Conservation (phyloP, 495 filamentous ascomycete genomes). For the Aspergillus avenaceus region DNA sequence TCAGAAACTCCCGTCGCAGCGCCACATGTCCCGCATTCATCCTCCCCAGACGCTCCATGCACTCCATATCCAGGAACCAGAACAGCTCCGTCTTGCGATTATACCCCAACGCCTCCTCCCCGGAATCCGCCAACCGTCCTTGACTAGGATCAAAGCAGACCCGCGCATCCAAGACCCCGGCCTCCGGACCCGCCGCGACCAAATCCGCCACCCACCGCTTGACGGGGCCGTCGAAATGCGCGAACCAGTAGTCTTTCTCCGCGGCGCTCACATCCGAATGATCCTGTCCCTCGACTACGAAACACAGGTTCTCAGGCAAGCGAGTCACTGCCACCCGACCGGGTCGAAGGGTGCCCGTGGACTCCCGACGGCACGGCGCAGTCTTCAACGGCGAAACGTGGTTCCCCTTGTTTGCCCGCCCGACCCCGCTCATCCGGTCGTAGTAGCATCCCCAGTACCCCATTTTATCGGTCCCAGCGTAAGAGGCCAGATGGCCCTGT, state of each 20-base stretch:
- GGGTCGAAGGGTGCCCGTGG: neutral
- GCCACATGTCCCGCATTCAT: constrained; percentile 21
- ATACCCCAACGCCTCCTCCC: constrained; percentile 9
- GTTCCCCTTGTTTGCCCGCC: neutral
- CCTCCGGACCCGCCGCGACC: constrained; percentile 7
- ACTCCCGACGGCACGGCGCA: neutral
- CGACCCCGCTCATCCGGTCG: constrained; percentile 10
- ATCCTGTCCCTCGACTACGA: constrained; percentile 28
- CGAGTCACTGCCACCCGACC: constrained; percentile 15
- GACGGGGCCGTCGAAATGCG: constrained; percentile 16
- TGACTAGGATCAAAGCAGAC: constrained; percentile 14
- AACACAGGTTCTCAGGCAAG: constrained; percentile 27
- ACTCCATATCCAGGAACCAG: constrained; percentile 26
- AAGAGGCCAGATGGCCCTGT: constrained; percentile 15
- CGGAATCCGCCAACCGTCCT: constrained; percentile 4
- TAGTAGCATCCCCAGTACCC: constrained; percentile 32
- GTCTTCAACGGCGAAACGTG: too few species aligned
- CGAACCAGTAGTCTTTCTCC: constrained; percentile 19
- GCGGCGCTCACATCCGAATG: constrained; percentile 13
- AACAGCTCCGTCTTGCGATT: constrained; percentile 24
- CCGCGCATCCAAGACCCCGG: constrained; percentile 17
- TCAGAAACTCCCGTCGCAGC: constrained; percentile 18
- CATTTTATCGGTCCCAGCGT: constrained; percentile 14
- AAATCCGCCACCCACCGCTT: constrained; percentile 24
- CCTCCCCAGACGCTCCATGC: constrained; percentile 21